Evolutionary conservation across 345 rosid species (phyloP).

Genomic region (Acer saccharum): DNA sequence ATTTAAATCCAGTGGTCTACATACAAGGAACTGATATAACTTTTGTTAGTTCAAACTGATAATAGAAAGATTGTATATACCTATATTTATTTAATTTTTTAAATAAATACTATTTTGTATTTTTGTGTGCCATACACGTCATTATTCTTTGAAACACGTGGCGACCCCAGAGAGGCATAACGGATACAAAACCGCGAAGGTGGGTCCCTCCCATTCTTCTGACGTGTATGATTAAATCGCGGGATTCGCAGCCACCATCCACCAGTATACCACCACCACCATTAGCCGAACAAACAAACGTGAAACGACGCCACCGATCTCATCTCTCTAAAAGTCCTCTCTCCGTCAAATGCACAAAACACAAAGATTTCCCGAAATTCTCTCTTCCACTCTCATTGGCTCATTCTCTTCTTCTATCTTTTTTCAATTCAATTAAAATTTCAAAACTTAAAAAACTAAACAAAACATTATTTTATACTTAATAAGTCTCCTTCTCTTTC

Average conservation of each 20-base stretch:
- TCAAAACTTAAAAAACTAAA: background rate
- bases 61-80: no score
- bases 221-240: conserved; percentile 39
- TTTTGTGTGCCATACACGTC: no score
- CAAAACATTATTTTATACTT: background rate
- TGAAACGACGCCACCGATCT: conserved; percentile 26
- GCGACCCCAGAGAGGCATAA: conserved; percentile 18
- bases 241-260: conserved; percentile 27
- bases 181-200: conserved; percentile 4
- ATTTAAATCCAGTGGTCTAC: no score
- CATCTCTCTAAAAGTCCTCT: conserved; percentile 6
- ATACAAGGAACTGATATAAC: no score
- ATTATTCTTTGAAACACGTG: conserved; percentile 16
- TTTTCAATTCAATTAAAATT: background rate
- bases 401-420: background rate
- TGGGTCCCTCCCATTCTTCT: conserved; percentile 25
- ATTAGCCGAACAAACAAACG: conserved; percentile 2
- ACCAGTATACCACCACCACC: background rate
- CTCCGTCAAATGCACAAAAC: conserved; percentile 17
- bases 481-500: conserved; percentile 15
- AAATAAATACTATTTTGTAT: no score
- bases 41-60: no score
- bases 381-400: conserved; percentile 20
- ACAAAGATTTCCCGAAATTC: conserved; percentile 29
- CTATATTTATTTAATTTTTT: no score